Base-by-base conservation (phyloP, 768 basidiomycete species). In the Crassisporium funariophilum region DNA sequence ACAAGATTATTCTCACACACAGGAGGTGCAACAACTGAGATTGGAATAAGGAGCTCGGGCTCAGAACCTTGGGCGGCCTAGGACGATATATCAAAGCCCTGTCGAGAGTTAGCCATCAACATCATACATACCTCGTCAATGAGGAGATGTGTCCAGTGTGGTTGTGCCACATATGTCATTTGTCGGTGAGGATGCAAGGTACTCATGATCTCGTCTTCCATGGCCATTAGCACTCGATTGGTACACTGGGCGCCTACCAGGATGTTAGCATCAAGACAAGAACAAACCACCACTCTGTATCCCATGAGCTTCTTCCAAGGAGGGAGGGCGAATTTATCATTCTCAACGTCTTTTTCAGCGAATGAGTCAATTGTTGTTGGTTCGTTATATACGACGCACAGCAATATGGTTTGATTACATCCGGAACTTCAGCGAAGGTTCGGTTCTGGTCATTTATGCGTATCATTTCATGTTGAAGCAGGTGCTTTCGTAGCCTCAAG, bases 31-130 rank as follows among this genome's bases (percentile, higher is more conserved):
- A 78, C 73, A 2, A 76, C 75, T 5, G 75, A 76, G n/a, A 77
- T 75, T 1, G 77, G 76, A 15, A 78, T 68, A 35, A 73, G 56
- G 19, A 78, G 66, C 49, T 78, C 77, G 7, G 77, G 76, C 52
- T 79, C 77, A 10, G 75, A 75, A 6, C 75, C 76, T 69, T 79
- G 76, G 4, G 76, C 77, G 12, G 77, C 77, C 76, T 78, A 47
- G 2, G 13, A 48, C 25, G n/a, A 19, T 17, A n/a, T n/a, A n/a
- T n/a, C n/a, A 27, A 21, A 37, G 35, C 25, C 31, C 42, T 35
- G 47, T 25, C 9, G 23, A 22, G 19, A 38, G 25, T 33, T 23
- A 49, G 11, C 15, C 19, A 23, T 2, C 2, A 9, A 7, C 9
- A 22, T 15, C 6, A 19, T 9, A 44, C 54, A 37, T 27, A 74